These are phyloP conservation scores for Purshia tridentata DNA, from an alignment of 306 rosid species.

Conservation along the genomic window DNA sequence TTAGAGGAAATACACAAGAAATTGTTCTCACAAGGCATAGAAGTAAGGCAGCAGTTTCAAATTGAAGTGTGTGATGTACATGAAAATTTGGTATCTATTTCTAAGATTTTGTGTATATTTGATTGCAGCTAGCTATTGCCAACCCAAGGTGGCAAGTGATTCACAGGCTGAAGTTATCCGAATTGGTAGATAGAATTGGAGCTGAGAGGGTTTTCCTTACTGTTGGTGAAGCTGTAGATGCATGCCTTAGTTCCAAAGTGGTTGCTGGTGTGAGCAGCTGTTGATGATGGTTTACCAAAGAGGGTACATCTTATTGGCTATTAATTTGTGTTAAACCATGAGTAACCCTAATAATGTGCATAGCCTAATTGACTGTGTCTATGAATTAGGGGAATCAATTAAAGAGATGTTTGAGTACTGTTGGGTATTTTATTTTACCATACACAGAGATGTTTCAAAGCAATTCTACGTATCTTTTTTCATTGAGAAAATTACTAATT, in stretches of 20 bases:
- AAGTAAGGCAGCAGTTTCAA: slow-evolving; percentile 32
- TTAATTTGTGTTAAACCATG: neutral
- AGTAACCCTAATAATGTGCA: neutral
- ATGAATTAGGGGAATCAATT: neutral
- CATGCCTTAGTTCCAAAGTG: slow-evolving; percentile 39
- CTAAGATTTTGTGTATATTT: neutral
- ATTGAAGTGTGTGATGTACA: neutral
- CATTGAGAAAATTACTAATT: no score
- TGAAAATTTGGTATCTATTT: neutral
- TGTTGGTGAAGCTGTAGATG: slow-evolving; percentile 76
- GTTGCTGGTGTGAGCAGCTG: slow-evolving; percentile 22
- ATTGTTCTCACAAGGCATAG: slow-evolving; percentile 45
- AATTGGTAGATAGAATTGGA: slow-evolving; percentile 75
- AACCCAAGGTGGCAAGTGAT: slow-evolving; percentile 81
- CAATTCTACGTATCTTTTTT: no score
- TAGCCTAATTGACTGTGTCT: neutral
- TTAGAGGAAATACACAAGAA: slow-evolving; percentile 72
- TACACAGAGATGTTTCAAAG: no score
- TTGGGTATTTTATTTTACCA: neutral
- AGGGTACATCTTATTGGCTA: neutral
- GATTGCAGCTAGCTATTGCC: slow-evolving; percentile 65
- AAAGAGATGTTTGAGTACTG: neutral
- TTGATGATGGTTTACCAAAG: neutral
- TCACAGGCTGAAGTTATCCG: slow-evolving; percentile 68
- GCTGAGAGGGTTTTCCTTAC: slow-evolving; percentile 60